Evolutionary conservation across 2,329 filamentous ascomycete genomes (phyloP).

Genomic region (Hirsutella thompsonii): DNA sequence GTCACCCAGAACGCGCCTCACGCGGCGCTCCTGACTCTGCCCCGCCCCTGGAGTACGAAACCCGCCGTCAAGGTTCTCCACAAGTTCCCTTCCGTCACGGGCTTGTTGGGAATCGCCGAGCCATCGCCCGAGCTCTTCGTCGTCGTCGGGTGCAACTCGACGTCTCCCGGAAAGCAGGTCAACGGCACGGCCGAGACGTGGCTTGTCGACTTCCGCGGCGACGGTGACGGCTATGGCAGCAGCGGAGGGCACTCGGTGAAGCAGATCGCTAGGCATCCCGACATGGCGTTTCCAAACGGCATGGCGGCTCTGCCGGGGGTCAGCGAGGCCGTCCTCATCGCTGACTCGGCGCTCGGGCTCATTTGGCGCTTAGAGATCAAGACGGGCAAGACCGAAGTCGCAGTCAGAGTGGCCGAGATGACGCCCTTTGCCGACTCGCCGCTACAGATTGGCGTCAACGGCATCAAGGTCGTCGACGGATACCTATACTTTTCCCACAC

Average conservation of each 20-base stretch:
- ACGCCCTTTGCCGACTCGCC: not conserved
- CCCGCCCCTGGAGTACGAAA: not conserved
- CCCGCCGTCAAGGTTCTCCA: slow-evolving; percentile 1
- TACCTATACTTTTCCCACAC: not conserved
- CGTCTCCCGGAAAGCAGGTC: not conserved
- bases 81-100: not conserved
- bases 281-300: not conserved
- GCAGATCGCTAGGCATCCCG: not conserved
- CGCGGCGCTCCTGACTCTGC: slow-evolving; percentile 1
- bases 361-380: not conserved
- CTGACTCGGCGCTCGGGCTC: not conserved
- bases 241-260: not conserved
- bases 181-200: not conserved
- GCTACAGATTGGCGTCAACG: slow-evolving; percentile 1
- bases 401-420: not conserved
- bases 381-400: not conserved
- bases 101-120: slow-evolving; percentile 5
- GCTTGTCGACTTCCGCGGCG: not conserved
- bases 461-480: slow-evolving; percentile 1
- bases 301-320: not conserved
- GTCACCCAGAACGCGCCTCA: slow-evolving; percentile 1
- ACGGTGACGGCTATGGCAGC: too few species aligned
- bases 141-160: slow-evolving; percentile 2
- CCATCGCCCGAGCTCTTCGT: not conserved
- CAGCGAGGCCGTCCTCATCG: not conserved